phyloP scores from a whole-genome alignment of 2,329 filamentous ascomycete genomes.

The Esteya vermicola region DNA sequence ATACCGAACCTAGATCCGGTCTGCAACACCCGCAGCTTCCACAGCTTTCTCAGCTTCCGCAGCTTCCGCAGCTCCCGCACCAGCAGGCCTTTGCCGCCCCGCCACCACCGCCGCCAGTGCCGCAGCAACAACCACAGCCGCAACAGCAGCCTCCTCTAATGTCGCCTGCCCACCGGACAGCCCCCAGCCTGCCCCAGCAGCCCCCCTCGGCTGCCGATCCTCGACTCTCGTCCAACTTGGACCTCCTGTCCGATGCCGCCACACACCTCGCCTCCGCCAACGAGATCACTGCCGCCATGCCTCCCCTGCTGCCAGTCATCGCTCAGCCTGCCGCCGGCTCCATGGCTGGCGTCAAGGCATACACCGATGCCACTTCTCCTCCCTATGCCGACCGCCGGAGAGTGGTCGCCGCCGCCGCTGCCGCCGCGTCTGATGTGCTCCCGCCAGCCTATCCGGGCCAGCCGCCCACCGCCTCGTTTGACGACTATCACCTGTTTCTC shows the following conservation, averaged over 20 bases:
- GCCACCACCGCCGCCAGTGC: no score
- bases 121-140: no score
- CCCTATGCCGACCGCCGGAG: conserved; percentile 32
- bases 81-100: no score
- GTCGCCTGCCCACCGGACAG: neutral
- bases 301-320: conserved; percentile 32
- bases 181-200: conserved; percentile 5
- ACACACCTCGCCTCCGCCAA: conserved; percentile 37
- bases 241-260: conserved; percentile 45
- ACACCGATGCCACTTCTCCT: conserved; percentile 28
- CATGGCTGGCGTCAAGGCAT: conserved; percentile 32
- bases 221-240: conserved; percentile 35
- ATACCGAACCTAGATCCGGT: no score
- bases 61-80: no score
- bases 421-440: conserved; percentile 24
- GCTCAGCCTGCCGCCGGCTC: conserved; percentile 22
- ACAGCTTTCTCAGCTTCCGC: no score
- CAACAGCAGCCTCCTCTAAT: conserved; percentile 8
- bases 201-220: conserved; percentile 30
- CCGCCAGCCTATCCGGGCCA: conserved; percentile 25
- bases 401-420: conserved; percentile 20
- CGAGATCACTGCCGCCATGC: conserved; percentile 37
- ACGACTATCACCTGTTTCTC: conserved; percentile 45
- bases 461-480: conserved; percentile 26
- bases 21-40: no score